A percentile compares a stretch with the other conserved stretches of the same genome.
Evolutionary conservation across 805 yeast species (phyloP).

Genomic region (Candida krabiensis): DNA sequence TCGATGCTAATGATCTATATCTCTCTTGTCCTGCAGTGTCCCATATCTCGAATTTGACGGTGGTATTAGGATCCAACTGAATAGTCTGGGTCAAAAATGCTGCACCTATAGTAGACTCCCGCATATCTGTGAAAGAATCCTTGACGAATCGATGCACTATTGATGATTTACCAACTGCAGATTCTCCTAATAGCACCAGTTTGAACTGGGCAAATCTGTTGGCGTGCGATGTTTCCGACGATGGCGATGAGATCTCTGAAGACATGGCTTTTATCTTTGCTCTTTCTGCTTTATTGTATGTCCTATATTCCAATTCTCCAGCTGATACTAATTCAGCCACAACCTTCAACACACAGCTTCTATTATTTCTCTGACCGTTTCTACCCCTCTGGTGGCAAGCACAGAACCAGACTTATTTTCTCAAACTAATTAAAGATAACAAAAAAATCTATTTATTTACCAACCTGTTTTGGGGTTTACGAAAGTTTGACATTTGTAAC

Average conservation of each 20-base stretch:
- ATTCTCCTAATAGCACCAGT: constrained; percentile 62
- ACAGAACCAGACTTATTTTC: too few relatives aligned
- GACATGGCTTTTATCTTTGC: too few relatives aligned
- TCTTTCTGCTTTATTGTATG: too few relatives aligned
- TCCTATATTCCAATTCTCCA: too few relatives aligned
- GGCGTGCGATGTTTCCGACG: constrained; percentile 15
- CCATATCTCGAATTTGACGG: constrained; percentile 78
- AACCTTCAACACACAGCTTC: too few relatives aligned
- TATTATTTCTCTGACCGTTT: too few relatives aligned
- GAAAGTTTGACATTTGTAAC: too few relatives aligned
- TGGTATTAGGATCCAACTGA: constrained; percentile 49
- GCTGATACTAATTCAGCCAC: too few relatives aligned
- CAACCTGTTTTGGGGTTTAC: too few relatives aligned
- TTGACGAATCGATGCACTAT: constrained; percentile 70
- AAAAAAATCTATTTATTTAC: too few relatives aligned
- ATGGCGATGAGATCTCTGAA: constrained; percentile 14
- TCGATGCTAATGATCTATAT: constrained; percentile 74
- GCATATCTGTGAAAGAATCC: constrained; percentile 67
- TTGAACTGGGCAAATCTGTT: constrained; percentile 53
- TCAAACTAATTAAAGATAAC: too few relatives aligned
- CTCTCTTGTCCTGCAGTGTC: constrained; percentile 88
- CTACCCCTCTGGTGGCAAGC: too few relatives aligned
- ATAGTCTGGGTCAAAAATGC: constrained; percentile 75
- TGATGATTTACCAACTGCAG: constrained; percentile 70
- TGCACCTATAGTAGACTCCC: constrained; percentile 84